Conservation (phyloP, 1,139 yeast species). For the Maudiozyma humilis region DNA sequence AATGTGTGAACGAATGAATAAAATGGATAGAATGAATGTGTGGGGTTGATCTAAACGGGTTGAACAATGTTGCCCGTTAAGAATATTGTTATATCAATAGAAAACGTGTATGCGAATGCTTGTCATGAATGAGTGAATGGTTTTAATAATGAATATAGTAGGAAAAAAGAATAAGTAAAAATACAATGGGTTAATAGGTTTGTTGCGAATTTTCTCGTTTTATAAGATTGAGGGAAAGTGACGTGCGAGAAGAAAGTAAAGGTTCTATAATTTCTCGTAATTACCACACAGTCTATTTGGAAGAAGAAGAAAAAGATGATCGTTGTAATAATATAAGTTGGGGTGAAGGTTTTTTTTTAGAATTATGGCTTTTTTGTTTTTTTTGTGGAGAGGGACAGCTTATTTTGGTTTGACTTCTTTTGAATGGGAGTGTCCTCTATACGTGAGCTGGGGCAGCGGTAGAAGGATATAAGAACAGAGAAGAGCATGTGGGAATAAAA, state of each 20-base stretch:
- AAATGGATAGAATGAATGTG: not conserved
- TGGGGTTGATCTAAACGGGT: no score
- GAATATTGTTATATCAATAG: slow-evolving; percentile 3
- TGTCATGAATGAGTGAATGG: slow-evolving; percentile 5
- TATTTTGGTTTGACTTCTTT: no score
- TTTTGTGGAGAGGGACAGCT: no score
- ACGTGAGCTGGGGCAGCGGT: not conserved
- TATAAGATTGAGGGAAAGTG: not conserved
- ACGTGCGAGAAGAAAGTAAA: not conserved
- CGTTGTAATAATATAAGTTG: not conserved
- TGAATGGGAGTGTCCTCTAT: not conserved
- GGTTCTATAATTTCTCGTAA: not conserved
- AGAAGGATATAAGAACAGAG: no score
- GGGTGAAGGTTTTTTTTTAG: not conserved
- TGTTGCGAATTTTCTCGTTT: not conserved
- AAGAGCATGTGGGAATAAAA: no score
- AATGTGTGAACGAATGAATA: slow-evolving; percentile 4
- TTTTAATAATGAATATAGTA: slow-evolving; percentile 6
- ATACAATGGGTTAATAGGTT: not conserved
- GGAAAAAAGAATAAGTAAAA: not conserved
- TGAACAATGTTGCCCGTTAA: no score
- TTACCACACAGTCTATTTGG: not conserved
- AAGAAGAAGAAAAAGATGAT: not conserved
- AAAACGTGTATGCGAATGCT: slow-evolving; percentile 4
- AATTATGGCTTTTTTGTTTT: no score